phyloP scores from a whole-genome alignment of 768 basidiomycete genomes.

The Lactarius sanguifluus region DNA sequence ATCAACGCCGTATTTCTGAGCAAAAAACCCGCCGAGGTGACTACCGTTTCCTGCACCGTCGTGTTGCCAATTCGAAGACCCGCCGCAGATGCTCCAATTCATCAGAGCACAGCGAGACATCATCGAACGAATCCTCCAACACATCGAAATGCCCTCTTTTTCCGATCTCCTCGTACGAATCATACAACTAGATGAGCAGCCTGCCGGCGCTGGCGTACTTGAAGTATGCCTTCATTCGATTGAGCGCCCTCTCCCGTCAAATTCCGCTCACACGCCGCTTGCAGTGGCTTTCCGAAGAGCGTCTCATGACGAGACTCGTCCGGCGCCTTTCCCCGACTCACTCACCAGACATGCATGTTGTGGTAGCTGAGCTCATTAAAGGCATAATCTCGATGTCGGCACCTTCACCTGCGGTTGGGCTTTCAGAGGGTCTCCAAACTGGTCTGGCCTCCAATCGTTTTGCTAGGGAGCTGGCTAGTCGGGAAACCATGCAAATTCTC shows the following conservation, averaged over 20 bases:
- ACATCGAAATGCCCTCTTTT: constrained; percentile 87
- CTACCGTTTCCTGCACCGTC: constrained; percentile 36
- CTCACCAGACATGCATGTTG: constrained; percentile 73
- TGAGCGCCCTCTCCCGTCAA: constrained; percentile 35
- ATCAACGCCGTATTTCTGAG: constrained; percentile 86
- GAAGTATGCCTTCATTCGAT: constrained; percentile 61
- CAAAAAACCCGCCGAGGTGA: constrained; percentile 87
- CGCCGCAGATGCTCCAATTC: constrained; percentile 83
- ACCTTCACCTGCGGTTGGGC: constrained; percentile 74
- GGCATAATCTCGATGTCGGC: constrained; percentile 93
- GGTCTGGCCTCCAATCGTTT: constrained; percentile 82
- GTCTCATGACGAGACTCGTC: constrained; percentile 78
- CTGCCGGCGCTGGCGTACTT: constrained; percentile 77
- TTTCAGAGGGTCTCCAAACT: constrained; percentile 67
- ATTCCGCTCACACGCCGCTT: constrained; percentile 37
- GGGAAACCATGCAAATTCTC: constrained; percentile 67
- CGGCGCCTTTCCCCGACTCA: constrained; percentile 78
- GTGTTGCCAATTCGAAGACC: constrained; percentile 36
- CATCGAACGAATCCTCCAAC: constrained; percentile 76
- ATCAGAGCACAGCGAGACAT: constrained; percentile 81
- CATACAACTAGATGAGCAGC: constrained; percentile 84
- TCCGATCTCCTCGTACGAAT: constrained; percentile 90
- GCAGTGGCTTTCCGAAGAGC: constrained; percentile 87
- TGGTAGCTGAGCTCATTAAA: constrained; percentile 89
- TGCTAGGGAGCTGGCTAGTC: constrained; percentile 81